Base-by-base conservation (phyloP, 176 grass and related monocot species). In the Bonia amplexicaulis region DNA sequence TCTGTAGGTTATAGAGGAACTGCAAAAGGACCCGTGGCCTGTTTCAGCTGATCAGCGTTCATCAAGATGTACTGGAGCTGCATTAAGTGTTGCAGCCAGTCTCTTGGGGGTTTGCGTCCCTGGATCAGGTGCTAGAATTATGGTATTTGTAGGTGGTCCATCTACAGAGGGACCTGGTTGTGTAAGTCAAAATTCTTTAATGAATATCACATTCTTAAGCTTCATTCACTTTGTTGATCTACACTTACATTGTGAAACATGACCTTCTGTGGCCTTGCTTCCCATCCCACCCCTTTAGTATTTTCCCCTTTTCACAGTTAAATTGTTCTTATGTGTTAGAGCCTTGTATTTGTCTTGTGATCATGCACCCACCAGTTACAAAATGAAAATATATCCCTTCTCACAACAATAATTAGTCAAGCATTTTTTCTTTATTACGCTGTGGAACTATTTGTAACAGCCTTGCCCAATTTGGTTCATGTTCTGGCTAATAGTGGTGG, bases 61-160 rank as follows among this genome's bases (percentile, higher is more conserved):
- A 72, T 93, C 92, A 62, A 90, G 95, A 90, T 97, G 92, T 82
- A 95, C 91, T 48, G 90, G 95, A 76, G 84, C 80, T 73, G 92
- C 92, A 53, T 84, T 95, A 82, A 95, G 90, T 91, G 89, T 93
- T 84, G 95, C 92, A 52, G 91, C 92, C 77, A 71, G 84, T 73
- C 80, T 92, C 66, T 85, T 98, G 45, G 94, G 94, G 45, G 82
- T 97, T 79, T 97, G 95, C 73, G 89, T 98, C 10, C 95, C 95
- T 80, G 93, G 91, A 80, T 95, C 93, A 85, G 95, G 93, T 88
- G 95, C 89, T 86, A 95, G 95, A 82, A 98, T 98, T 80, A 98
- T 98, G 95, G 91, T 92, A 27, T 97, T 98, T 88, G 79, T 95
- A 29, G 91, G 93, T 80, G 95, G 93, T 9, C 95, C 95, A 84